Percentiles rank a stretch among this genome's conserved stretches.
Evolutionary conservation across 441 rosid genomes (phyloP).

Genomic region (Codiaeum variegatum): DNA sequence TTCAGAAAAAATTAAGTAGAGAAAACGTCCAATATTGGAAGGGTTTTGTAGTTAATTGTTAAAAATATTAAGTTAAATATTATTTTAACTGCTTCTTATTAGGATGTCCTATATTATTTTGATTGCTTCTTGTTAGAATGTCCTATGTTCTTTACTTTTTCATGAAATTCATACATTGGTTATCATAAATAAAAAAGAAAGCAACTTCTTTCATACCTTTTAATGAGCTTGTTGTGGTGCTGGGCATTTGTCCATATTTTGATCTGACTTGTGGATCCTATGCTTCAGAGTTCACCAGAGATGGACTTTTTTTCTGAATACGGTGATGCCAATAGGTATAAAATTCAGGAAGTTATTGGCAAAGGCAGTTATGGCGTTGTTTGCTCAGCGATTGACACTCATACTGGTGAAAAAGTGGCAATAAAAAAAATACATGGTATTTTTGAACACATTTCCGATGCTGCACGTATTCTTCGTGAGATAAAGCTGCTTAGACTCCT

Average conservation of each 20-base stretch:
- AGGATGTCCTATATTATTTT: too few relatives aligned
- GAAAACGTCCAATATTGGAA: too few relatives aligned
- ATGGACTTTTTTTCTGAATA: slow-evolving; percentile 83
- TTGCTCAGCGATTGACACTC: slow-evolving; percentile 85
- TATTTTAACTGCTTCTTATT: too few relatives aligned
- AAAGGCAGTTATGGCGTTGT: slow-evolving; percentile 93
- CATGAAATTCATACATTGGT: too few relatives aligned
- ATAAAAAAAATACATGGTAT: slow-evolving; percentile 83
- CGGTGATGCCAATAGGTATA: slow-evolving; percentile 80
- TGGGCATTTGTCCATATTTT: background rate
- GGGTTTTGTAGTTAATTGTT: too few relatives aligned
- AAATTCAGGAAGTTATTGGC: slow-evolving; percentile 72
- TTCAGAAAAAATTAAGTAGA: background rate
- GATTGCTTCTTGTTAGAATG: too few relatives aligned
- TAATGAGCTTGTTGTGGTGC: background rate
- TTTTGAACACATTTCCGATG: slow-evolving; percentile 81
- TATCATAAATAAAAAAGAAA: too few relatives aligned
- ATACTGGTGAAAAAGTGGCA: slow-evolving; percentile 77
- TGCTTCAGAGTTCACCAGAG: slow-evolving; percentile 55
- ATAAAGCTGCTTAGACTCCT: slow-evolving; percentile 77
- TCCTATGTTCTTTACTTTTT: too few relatives aligned
- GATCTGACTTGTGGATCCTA: slow-evolving; percentile 16
- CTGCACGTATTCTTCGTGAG: slow-evolving; percentile 82
- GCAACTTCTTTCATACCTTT: background rate
- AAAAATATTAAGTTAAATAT: too few relatives aligned